Base-by-base conservation (phyloP, 2,329 filamentous ascomycete genomes). In the Albophoma yamanashiensis region DNA sequence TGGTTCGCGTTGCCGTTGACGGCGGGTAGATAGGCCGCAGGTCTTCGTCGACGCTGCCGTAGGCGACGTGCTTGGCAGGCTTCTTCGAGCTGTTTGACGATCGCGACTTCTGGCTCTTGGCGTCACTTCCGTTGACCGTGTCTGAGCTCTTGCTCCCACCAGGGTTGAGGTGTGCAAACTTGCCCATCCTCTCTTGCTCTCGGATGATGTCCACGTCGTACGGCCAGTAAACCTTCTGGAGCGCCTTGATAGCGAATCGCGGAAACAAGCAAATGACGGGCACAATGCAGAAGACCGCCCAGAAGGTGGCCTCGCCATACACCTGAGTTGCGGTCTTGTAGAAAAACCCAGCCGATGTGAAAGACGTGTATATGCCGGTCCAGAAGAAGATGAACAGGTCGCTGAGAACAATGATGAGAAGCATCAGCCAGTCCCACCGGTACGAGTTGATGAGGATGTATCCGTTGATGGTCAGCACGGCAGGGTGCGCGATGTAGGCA, bases 371-470 rank as follows among this genome's bases (percentile, higher is more conserved):
- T 43, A 96, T 82, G 38, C 92, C 94, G 7, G 94, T 97, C 92
- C 94, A 97, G 77, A 96, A 89, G 80, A 92, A 99, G 69, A 97
- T 85, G 67, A 97, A 84, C 38, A 97, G 73, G 63, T 89, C 89
- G 75, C 92, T 96, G 73, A 97, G 82, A 31, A 76, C 75, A 58
- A 95, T 88, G 63, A 97, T 88, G 61, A 96, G 78, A 27, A 92
- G 75, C 76, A 95, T 95, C 68, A 99, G 80, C 93, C 93, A 99
- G 73, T 99, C 94, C 94, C 94, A 99, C 62, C 93, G 86, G 74
- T 96, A 97, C 0, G 90, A 95, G 75, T 99, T 99, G 77, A 97
- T 86, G 64, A 99, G 79, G 66, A 99, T 91, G 77, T 97, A 99
- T 61, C 88, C 78, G 74, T 99, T 99, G 79, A 96, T 95, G 47